Evolutionary conservation across 2,329 filamentous ascomycete species (phyloP).

Genomic region (Whalleya microplaca): DNA sequence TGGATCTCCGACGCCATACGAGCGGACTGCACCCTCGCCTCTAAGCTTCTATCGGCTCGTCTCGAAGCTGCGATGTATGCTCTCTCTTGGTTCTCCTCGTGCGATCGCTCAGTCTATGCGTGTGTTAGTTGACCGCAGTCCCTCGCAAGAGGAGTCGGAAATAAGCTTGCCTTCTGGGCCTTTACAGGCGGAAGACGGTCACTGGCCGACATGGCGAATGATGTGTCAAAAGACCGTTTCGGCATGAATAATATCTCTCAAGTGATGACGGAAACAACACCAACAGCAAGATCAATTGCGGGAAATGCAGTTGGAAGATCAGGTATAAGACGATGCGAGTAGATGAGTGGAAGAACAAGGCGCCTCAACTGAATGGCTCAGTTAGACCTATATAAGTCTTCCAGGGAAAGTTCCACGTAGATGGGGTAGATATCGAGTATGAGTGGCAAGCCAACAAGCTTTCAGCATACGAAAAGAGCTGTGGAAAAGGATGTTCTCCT

Average conservation of each 20-base stretch:
- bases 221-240: constrained; percentile 42
- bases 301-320: neutral
- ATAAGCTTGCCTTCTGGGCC: constrained; percentile 38
- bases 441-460: neutral
- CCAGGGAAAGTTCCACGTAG: neutral
- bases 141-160: neutral
- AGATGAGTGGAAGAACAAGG: neutral
- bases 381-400: constrained; percentile 9
- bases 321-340: neutral
- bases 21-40: constrained; percentile 87
- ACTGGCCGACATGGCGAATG: constrained; percentile 35
- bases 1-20: constrained; percentile 88
- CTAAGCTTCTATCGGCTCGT: constrained; percentile 81
- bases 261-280: neutral
- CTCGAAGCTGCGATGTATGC: constrained; percentile 92
- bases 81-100: constrained; percentile 82
- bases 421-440: constrained; percentile 10
- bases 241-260: constrained; percentile 38
- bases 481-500: neutral
- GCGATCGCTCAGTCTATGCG: constrained; percentile 70
- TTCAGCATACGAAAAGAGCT: neutral
- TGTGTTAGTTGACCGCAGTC: constrained; percentile 24
- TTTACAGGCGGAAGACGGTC: constrained; percentile 40
- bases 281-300: neutral
- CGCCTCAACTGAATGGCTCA: neutral